phyloP scores from a whole-genome alignment of 2,329 filamentous ascomycete species.

The Macroventuria anomochaeta region DNA sequence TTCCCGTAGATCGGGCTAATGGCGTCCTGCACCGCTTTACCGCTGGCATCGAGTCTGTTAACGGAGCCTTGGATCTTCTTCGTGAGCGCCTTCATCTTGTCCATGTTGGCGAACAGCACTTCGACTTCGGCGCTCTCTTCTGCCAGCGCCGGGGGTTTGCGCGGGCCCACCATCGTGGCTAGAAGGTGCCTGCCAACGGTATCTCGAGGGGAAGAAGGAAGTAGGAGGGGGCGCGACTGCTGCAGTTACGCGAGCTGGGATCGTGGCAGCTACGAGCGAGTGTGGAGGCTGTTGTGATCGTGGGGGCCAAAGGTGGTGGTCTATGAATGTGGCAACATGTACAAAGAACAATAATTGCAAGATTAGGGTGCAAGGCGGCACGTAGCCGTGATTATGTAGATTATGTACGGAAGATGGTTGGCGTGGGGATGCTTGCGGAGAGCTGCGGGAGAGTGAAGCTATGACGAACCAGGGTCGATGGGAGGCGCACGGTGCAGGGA shows the following conservation, averaged over 20 bases:
- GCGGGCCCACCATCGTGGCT: slow-evolving; percentile 59
- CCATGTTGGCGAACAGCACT: slow-evolving; percentile 72
- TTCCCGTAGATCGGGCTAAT: slow-evolving; percentile 92
- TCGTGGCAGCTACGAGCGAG: slow-evolving; percentile 3
- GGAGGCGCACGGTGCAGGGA: slow-evolving; percentile 17
- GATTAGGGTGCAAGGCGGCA: background rate
- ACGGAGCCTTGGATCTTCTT: slow-evolving; percentile 95
- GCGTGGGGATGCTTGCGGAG: slow-evolving; percentile 39
- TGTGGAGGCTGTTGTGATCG: background rate
- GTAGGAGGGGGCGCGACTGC: slow-evolving; percentile 1
- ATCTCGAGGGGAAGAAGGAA: slow-evolving; percentile 10
- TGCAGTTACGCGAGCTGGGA: background rate
- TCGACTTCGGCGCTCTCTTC: slow-evolving; percentile 73
- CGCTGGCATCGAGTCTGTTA: slow-evolving; percentile 81
- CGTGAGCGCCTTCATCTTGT: slow-evolving; percentile 90
- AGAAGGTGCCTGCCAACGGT: slow-evolving; percentile 28
- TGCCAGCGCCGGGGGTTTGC: slow-evolving; percentile 62
- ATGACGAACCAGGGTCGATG: slow-evolving; percentile 32
- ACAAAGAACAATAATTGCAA: slow-evolving; percentile 4
- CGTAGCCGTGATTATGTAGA: slow-evolving; percentile 15
- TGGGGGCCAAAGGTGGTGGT: background rate
- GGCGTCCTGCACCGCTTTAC: slow-evolving; percentile 88
- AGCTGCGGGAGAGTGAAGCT: slow-evolving; percentile 30
- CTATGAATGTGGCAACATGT: slow-evolving; percentile 12
- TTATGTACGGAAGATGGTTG: slow-evolving; percentile 14